A percentile compares a stretch with the other conserved stretches of the same genome.
Evolutionary conservation across 495 filamentous ascomycete genomes (phyloP).

Genomic region (Daldinia caldariorum): DNA sequence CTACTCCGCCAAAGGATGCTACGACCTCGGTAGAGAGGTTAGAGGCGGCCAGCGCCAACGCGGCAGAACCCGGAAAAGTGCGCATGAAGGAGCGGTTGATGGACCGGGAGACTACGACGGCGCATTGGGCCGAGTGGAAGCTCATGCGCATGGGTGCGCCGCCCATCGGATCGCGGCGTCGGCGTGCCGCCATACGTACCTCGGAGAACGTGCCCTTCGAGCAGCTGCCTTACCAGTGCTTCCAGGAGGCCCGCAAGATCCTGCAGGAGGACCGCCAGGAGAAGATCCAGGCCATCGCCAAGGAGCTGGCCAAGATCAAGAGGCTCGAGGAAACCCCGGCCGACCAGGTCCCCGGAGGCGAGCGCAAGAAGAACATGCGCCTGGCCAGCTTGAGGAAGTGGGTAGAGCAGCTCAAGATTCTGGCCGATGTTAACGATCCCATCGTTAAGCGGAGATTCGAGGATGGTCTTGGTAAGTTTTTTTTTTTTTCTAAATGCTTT

Average conservation of each 20-base stretch:
- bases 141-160: constrained; percentile 66
- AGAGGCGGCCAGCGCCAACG: constrained; percentile 2
- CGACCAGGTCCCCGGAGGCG: constrained; percentile 66
- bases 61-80: constrained; percentile 5
- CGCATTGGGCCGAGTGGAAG: constrained; percentile 65
- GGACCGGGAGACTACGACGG: constrained; percentile 51
- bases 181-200: constrained; percentile 76
- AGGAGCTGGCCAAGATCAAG: constrained; percentile 67
- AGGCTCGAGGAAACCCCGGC: constrained; percentile 66
- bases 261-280: constrained; percentile 81
- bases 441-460: constrained; percentile 94
- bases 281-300: constrained; percentile 75
- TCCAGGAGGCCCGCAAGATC: constrained; percentile 92
- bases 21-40: constrained; percentile 15
- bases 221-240: constrained; percentile 93
- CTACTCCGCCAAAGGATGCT: constrained; percentile 35
- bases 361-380: constrained; percentile 68
- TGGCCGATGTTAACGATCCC: constrained; percentile 95
- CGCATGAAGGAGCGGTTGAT: constrained; percentile 43
- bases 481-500: not conserved
- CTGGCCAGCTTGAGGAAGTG: constrained; percentile 75
- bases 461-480: constrained; percentile 79
- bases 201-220: constrained; percentile 85
- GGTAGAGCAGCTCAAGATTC: constrained; percentile 83
- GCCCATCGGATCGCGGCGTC: constrained; percentile 82